These are phyloP conservation scores for Diaporthe ampelina DNA, from an alignment of 2,329 filamentous ascomycete genomes.

Conservation along the genomic window DNA sequence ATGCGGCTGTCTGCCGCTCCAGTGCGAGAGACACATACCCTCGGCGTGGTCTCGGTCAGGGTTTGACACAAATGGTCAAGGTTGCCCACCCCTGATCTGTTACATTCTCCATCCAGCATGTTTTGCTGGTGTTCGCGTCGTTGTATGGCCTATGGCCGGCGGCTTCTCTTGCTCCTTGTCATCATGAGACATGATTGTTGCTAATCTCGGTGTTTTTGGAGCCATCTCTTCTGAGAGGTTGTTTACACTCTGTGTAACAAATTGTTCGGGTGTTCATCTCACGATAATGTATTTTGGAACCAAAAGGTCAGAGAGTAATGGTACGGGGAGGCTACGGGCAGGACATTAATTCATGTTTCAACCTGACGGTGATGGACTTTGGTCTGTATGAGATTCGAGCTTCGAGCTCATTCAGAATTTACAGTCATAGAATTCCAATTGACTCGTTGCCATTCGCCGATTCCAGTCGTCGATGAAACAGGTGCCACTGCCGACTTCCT, in stretches of 20 bases:
- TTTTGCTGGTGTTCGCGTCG: conserved; percentile 5
- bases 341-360: conserved; percentile 15
- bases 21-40: conserved; percentile 49
- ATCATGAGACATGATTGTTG: conserved; percentile 36
- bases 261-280: conserved; percentile 32
- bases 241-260: conserved; percentile 33
- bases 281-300: conserved; percentile 35
- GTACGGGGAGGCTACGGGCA: background rate
- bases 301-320: conserved; percentile 15
- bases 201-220: conserved; percentile 40
- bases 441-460: background rate
- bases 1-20: conserved; percentile 54
- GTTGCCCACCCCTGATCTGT: background rate
- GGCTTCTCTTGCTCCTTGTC: conserved; percentile 30
- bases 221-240: conserved; percentile 39
- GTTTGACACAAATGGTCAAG: conserved; percentile 30
- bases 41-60: conserved; percentile 39
- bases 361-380: background rate
- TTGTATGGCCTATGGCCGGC: conserved; percentile 16
- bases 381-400: background rate
- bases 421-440: background rate
- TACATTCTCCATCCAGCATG: background rate
- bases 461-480: background rate
- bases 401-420: background rate
- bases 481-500: background rate